Percentiles rank a stretch among this genome's conserved stretches.
These are phyloP conservation scores for Colletotrichum aenigma DNA, from an alignment of 2,329 filamentous ascomycete species.

Conservation along the genomic window DNA sequence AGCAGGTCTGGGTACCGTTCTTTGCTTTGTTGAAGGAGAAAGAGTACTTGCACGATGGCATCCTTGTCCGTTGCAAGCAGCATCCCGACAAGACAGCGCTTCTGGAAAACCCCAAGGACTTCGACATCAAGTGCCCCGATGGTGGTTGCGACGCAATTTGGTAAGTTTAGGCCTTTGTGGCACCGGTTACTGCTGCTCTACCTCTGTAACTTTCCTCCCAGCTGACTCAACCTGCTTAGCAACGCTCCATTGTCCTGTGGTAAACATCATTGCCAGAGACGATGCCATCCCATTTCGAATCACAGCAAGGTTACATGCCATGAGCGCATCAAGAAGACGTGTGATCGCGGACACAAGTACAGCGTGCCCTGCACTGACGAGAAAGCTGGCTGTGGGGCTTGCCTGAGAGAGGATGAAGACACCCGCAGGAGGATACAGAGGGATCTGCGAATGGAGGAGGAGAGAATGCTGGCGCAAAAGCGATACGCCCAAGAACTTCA, in stretches of 20 bases:
- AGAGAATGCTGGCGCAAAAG: slow-evolving; percentile 46
- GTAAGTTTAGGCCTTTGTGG: slow-evolving; percentile 40
- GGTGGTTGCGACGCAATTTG: slow-evolving; percentile 71
- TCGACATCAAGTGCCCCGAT: slow-evolving; percentile 67
- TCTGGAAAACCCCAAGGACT: slow-evolving; percentile 58
- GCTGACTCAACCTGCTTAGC: not conserved
- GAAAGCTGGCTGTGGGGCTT: slow-evolving; percentile 53
- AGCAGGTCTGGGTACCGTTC: slow-evolving; percentile 60
- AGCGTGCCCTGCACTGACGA: slow-evolving; percentile 48
- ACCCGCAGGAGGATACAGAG: slow-evolving; percentile 45
- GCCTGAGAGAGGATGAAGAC: slow-evolving; percentile 53
- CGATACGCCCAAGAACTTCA: slow-evolving; percentile 49
- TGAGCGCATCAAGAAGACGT: slow-evolving; percentile 45
- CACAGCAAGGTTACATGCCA: slow-evolving; percentile 53
- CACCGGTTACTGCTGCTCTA: not conserved
- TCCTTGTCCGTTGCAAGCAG: slow-evolving; percentile 64
- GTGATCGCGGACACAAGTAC: slow-evolving; percentile 54
- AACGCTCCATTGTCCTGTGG: slow-evolving; percentile 45
- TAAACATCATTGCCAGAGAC: slow-evolving; percentile 60
- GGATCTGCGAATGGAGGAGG: slow-evolving; percentile 55
- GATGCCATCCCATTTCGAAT: slow-evolving; percentile 66
- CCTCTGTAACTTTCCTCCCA: not conserved
- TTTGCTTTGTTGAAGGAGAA: slow-evolving; percentile 59
- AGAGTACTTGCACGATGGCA: slow-evolving; percentile 60
- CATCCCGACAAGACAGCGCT: slow-evolving; percentile 56